Conservation (phyloP, 1,284 basidiomycete species). For the Flammula alnicola region DNA sequence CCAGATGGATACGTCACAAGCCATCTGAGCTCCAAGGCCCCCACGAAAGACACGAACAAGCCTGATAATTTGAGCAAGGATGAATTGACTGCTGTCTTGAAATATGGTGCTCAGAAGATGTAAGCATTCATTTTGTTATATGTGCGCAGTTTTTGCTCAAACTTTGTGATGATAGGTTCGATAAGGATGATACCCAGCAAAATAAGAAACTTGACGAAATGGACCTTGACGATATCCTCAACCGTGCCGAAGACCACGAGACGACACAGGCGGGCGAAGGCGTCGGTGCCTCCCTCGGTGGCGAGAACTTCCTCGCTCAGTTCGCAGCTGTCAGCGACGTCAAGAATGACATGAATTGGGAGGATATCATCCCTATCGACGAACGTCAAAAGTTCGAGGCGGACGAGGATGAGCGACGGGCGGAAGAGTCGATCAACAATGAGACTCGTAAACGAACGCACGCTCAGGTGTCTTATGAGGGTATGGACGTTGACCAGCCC, state of each 20-base stretch:
- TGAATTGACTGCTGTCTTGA: constrained; percentile 97
- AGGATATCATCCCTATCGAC: constrained; percentile 97
- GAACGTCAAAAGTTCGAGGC: constrained; percentile 88
- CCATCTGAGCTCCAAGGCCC: constrained; percentile 88
- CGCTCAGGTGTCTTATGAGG: constrained; percentile 88
- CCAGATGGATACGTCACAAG: constrained; percentile 99
- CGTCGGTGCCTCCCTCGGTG: constrained; percentile 87
- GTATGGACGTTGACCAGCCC: constrained; percentile 86
- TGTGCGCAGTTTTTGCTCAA: constrained; percentile 18
- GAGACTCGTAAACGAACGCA: constrained; percentile 83
- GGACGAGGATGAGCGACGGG: constrained; percentile 78
- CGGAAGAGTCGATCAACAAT: constrained; percentile 67
- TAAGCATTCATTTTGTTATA: constrained; percentile 41
- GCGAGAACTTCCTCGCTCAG: constrained; percentile 94
- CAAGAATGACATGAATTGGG: constrained; percentile 98
- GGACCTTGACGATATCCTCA: constrained; percentile 98
- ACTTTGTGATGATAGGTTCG: constrained; percentile 68
- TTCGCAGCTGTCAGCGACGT: constrained; percentile 98
- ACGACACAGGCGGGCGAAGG: constrained; percentile 79
- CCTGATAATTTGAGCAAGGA: constrained; percentile 95
- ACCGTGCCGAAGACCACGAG: constrained; percentile 96
- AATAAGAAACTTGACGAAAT: constrained; percentile 98
- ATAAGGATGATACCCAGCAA: constrained; percentile 92
- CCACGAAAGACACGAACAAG: constrained; percentile 71
- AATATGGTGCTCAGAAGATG: constrained; percentile 99